These are phyloP conservation scores for Fusarium sublunatum DNA, from an alignment of 2,329 filamentous ascomycete species.

Conservation along the genomic window DNA sequence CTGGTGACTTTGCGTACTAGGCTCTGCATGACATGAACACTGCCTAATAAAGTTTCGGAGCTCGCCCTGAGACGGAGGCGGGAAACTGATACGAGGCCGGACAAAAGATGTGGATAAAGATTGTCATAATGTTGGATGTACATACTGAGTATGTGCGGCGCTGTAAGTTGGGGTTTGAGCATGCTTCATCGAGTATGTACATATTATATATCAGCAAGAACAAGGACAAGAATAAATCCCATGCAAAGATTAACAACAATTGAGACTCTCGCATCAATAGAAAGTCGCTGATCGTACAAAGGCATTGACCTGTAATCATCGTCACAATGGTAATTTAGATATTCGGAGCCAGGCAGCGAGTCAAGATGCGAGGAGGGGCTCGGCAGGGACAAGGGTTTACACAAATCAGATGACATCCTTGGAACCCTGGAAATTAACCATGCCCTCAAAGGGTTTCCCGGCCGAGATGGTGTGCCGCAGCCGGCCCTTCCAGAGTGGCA, in stretches of 20 bases:
- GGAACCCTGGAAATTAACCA: constrained; percentile 32
- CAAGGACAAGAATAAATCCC: not conserved
- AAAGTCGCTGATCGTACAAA: not conserved
- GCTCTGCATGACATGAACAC: not conserved
- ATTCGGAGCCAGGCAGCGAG: not conserved
- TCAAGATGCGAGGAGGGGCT: not conserved
- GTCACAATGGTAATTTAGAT: not conserved
- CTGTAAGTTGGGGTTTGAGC: constrained; percentile 4
- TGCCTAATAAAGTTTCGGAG: not conserved
- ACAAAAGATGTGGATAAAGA: not conserved
- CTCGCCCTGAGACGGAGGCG: constrained; percentile 1
- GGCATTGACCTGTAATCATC: not conserved
- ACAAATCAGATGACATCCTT: constrained; percentile 30
- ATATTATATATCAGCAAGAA: not conserved
- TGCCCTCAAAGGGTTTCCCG: constrained; percentile 31
- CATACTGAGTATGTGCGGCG: constrained; percentile 7
- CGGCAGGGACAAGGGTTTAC: constrained; percentile 37
- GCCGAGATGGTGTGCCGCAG: constrained; percentile 39
- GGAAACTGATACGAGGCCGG: constrained; percentile 1
- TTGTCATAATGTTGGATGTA: constrained; percentile 1
- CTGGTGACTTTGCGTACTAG: not conserved
- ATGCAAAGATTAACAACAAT: not conserved
- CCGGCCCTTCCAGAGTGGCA: constrained; percentile 17
- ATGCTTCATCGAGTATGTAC: not conserved
- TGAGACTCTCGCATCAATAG: not conserved